Conservation (phyloP, 1,139 yeast species). For the Pichia inconspicua region DNA sequence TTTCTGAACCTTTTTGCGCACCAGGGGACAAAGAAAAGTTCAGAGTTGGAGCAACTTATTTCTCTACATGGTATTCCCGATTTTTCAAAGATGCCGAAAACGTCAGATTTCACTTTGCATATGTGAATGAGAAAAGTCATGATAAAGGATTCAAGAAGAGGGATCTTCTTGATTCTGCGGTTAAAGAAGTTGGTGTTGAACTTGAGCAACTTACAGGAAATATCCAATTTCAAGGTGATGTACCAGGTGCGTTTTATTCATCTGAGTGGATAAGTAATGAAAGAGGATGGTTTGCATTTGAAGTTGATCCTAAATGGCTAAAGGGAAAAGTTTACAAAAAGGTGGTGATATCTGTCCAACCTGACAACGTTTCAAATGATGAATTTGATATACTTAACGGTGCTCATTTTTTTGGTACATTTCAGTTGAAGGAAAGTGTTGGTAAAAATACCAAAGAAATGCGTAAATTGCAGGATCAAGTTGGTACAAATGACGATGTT, state of each 20-base stretch:
- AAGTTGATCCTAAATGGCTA: conserved; percentile 56
- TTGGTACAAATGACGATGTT: conserved; percentile 56
- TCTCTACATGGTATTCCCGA: conserved; percentile 72
- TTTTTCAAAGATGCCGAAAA: conserved; percentile 47
- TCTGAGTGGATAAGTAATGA: conserved; percentile 65
- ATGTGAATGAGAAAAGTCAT: conserved; percentile 45
- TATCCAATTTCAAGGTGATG: conserved; percentile 29
- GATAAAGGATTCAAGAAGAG: conserved; percentile 47
- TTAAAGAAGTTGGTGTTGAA: conserved; percentile 17
- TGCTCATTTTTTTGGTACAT: conserved; percentile 44
- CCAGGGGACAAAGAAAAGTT: conserved; percentile 57
- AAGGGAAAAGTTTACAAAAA: conserved; percentile 40
- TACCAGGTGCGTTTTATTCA: conserved; percentile 44
- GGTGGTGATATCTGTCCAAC: conserved; percentile 61
- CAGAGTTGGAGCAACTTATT: conserved; percentile 56
- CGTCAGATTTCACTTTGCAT: conserved; percentile 62
- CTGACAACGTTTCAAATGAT: conserved; percentile 56
- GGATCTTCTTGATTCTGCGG: conserved; percentile 15
- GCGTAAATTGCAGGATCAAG: conserved; percentile 41
- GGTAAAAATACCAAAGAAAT: conserved; percentile 50
- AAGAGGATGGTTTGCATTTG: conserved; percentile 58
- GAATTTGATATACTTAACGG: conserved; percentile 50
- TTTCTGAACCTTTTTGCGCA: conserved; percentile 73
- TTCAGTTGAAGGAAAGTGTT: conserved; percentile 53
- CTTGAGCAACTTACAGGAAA: conserved; percentile 29